Evolutionary conservation across 305 asterid genomes (phyloP), one percentile per base, ranked within the genome.

Genomic region (Withania somnifera): DNA sequence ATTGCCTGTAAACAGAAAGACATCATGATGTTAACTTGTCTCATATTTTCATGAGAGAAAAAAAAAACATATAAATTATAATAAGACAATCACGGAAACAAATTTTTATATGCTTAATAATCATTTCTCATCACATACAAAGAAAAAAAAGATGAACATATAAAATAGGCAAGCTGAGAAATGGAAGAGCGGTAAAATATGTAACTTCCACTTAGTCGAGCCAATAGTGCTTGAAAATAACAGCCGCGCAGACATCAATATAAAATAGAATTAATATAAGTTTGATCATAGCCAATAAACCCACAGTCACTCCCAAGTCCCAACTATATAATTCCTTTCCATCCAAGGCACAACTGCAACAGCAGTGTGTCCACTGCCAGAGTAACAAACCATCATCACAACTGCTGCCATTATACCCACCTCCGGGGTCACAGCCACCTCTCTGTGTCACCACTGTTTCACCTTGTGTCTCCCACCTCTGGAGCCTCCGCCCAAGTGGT

Each of bases 1-100:
- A 67, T 54, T 80, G 73, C 81, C 86, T 87, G 84, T 78, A 30
- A 79, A 58, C 20, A 36, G 69, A 26, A 76, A 30, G 67, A 69
- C 10, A 60, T 45, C 36, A 45, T 20, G 83, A 60, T 14, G 50
- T 32, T 82, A n/a, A 61, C 30, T 60, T 71, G 53, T 57, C 20
- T 58, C 79, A 54, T 52, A 66, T 60, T 47, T 57, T 75, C 63
- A 71, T n/a, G n/a, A n/a, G n/a, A n/a, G n/a, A 80, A 78, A 56
- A 30, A n/a, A n/a, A 69, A 79, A 8, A 40, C 38, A 34, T 52
- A 30, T 26, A 13, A 28, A 26, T 17, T 77, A 69, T 34, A 51
- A 40, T 22, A 34, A 40, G 78, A 50, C 42, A 32, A 64, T 30
- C 45, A 24, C 7, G 17, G 10, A n/a, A 26, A 73, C 60, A 73